Percentiles rank a stretch among this genome's conserved stretches.
phyloP scores from a whole-genome alignment of 2,329 filamentous ascomycete genomes.

The Xylariaceae sp. region DNA sequence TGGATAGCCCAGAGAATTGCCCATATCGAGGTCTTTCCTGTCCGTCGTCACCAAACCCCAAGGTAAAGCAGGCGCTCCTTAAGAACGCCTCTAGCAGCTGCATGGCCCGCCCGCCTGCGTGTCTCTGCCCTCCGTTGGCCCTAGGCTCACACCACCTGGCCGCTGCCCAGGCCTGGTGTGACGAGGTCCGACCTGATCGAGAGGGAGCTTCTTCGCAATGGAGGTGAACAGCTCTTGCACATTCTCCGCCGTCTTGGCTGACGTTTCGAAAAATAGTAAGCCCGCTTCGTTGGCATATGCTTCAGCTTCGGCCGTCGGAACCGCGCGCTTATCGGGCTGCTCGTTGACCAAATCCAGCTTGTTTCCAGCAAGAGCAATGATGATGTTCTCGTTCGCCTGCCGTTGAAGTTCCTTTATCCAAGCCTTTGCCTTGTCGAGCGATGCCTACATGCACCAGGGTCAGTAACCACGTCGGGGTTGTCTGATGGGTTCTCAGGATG shows the following conservation, averaged over 20 bases:
- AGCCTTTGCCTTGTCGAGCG: conserved; percentile 96
- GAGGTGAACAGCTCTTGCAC: conserved; percentile 93
- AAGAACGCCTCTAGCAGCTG: conserved; percentile 41
- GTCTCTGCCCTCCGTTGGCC: conserved; percentile 49
- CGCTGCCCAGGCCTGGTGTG: conserved; percentile 65
- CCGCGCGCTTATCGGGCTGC: conserved; percentile 91
- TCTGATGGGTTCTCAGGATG: conserved; percentile 20
- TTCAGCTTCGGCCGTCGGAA: conserved; percentile 82
- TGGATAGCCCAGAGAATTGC: too few relatives aligned
- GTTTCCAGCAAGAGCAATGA: conserved; percentile 96
- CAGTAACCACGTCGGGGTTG: conserved; percentile 14
- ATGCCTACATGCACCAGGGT: conserved; percentile 56
- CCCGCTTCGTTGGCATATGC: conserved; percentile 91
- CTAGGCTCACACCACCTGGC: conserved; percentile 50
- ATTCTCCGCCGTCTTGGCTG: conserved; percentile 94
- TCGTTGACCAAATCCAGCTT: conserved; percentile 95
- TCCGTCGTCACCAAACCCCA: conserved; percentile 10
- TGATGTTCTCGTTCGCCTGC: conserved; percentile 99
- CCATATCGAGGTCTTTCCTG: conserved; percentile 13
- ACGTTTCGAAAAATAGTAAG: conserved; percentile 96
- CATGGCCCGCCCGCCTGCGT: conserved; percentile 52
- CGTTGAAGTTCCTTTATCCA: conserved; percentile 99
- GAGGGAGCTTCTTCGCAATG: conserved; percentile 94
- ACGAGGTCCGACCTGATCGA: conserved; percentile 91
- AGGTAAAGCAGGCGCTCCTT: conserved; percentile 4